Base-by-base conservation (phyloP, 1,284 basidiomycete species). In the Leccinum pallidistipes region DNA sequence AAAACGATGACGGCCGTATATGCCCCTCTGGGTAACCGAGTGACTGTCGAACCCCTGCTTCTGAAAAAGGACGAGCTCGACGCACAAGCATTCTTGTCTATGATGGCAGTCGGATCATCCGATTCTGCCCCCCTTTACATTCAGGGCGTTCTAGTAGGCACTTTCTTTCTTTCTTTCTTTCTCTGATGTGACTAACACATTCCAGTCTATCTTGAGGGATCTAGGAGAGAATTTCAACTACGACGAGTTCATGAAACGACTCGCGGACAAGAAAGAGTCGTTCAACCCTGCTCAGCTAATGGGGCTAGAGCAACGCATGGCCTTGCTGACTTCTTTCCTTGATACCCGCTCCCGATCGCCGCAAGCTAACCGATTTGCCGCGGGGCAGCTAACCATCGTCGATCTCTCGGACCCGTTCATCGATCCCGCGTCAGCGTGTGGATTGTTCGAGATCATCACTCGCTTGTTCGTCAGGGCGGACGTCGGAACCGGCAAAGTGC, bases 391-490 rank as follows among this genome's bases (percentile, higher is more conserved):
- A 3, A 87, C 86, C 0, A 84, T 90, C 14, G 67, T 89, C 0
- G 88, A 90, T 64, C 76, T 90, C 0, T 88, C 89, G 0, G 88
- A 90, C 62, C 87, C 88, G 0, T 91, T 91, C 66, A 81, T 91
- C 36, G 88, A 91, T 66, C 74, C 85, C 2, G 78, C 76, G 0
- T 83, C 86, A 1, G 89, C 89, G 0, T 89, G 87, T 61, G 83
- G 84, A 0, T 69, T 91, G 2, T 91, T 91, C 62, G 87, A 91
- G 62, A 88, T 91, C 12, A 72, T 89, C 0, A 79, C 82, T 0
- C 79, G 89, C 29, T 67, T 88, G 1, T 91, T 90, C 66, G 80
- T 88, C n/a, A 79, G 87, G 18, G 80, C 85, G 0, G 76, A 85
- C 11, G 79, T 88, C 1, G 77, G 73, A 2, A 85, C 85, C 0